Evolutionary conservation across 352 stramenopile genomes (phyloP).

Genomic region (Globisporangium polare): DNA sequence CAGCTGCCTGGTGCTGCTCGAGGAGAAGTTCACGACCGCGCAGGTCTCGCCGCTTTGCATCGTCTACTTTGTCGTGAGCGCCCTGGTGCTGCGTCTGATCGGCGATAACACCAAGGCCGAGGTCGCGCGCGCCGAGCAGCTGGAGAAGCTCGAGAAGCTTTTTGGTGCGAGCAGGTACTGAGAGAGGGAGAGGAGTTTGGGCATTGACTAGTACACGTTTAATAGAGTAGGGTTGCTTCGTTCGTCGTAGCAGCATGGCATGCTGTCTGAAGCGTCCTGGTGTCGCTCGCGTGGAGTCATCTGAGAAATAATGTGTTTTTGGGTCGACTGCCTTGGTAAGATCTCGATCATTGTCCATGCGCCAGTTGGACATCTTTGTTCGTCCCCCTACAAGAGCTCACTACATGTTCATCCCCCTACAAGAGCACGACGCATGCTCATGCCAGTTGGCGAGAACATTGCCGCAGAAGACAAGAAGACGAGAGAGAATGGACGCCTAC

Average conservation of each 20-base stretch:
- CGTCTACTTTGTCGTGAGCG: constrained; percentile 33
- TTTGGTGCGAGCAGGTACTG: constrained; percentile 13
- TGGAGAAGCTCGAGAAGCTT: constrained; percentile 48
- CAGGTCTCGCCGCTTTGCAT: constrained; percentile 38
- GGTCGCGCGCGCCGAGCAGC: constrained; percentile 39
- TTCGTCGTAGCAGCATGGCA: too few species aligned
- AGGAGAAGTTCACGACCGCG: constrained; percentile 27
- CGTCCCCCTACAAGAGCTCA: too few species aligned
- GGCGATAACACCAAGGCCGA: constrained; percentile 52
- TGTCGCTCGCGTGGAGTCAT: too few species aligned
- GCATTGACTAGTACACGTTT: not conserved
- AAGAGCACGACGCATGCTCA: too few species aligned
- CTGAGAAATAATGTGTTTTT: too few species aligned
- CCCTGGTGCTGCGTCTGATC: constrained; percentile 29
- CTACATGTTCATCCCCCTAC: too few species aligned
- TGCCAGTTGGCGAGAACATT: too few species aligned
- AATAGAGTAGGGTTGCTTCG: not conserved
- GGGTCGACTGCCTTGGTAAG: too few species aligned
- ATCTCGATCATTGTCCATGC: too few species aligned
- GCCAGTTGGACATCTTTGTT: too few species aligned
- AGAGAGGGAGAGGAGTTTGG: not conserved
- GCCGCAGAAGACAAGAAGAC: too few species aligned
- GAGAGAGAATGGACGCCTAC: not conserved
- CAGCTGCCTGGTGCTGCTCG: constrained; percentile 22
- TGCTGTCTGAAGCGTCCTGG: not conserved